Evolutionary conservation across 768 basidiomycete species (phyloP).

Genomic region (Rhodotorula kratochvilovae): DNA sequence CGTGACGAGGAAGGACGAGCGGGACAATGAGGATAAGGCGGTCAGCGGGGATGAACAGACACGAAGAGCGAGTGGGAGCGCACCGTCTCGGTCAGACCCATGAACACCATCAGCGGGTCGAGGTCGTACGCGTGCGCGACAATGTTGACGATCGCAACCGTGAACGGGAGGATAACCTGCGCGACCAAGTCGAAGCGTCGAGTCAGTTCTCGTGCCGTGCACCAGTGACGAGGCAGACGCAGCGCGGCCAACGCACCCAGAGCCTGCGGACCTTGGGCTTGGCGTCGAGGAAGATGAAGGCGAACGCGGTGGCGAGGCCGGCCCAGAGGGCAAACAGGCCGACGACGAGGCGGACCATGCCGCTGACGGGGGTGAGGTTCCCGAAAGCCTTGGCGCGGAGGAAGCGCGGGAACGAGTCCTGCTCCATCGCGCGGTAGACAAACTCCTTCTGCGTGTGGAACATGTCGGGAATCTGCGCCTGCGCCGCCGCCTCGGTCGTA

Average conservation of each 20-base stretch:
- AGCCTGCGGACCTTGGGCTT: conserved; percentile 86
- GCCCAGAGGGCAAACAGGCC: conserved; percentile 88
- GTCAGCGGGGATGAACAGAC: background rate
- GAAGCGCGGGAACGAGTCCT: conserved; percentile 61
- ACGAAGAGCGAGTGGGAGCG: background rate
- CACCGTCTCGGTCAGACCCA: conserved; percentile 81
- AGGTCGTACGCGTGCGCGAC: conserved; percentile 95
- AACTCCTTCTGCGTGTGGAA: conserved; percentile 91
- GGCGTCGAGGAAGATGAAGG: conserved; percentile 88
- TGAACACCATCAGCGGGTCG: conserved; percentile 88
- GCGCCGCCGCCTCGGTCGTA: conserved; percentile 61
- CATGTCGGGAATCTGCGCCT: conserved; percentile 88
- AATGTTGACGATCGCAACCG: conserved; percentile 80
- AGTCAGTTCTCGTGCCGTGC: background rate
- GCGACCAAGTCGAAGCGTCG: too few relatives aligned
- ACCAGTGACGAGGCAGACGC: background rate
- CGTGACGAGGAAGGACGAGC: background rate
- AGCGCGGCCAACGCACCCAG: conserved; percentile 65
- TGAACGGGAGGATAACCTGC: conserved; percentile 91
- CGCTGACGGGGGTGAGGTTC: conserved; percentile 86
- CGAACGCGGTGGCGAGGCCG: conserved; percentile 83
- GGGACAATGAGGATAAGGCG: background rate
- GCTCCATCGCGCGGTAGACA: conserved; percentile 43
- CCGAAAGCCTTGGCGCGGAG: conserved; percentile 95
- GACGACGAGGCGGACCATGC: conserved; percentile 74